Base-by-base conservation (phyloP, 2,329 filamentous ascomycete genomes). In the Sclerotinia subarctica region DNA sequence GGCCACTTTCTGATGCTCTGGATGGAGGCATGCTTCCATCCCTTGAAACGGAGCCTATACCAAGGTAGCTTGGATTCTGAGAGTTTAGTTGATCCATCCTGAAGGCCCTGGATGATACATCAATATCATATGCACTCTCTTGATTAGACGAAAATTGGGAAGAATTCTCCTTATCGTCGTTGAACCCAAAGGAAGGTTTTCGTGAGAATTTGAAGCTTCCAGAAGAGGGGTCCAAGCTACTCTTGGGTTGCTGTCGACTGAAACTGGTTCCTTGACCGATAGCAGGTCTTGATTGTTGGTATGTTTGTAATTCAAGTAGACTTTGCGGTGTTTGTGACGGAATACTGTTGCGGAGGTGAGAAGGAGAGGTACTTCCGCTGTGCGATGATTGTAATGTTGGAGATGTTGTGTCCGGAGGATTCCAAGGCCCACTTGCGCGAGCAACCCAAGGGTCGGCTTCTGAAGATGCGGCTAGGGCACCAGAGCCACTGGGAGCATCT, bases 401-500 rank as follows among this genome's bases (percentile, higher is more conserved):
- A 10, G 80, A 79, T 17, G 80, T 78, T 52, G 77, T 79, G 57
- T 87, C 85, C 32, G 81, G 74, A 8, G 80, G 79, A 71, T 84
- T 85, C 90, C 90, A 93, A 21, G 85, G 84, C 49, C 83, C 80
- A 71, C 80, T 82, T 64, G 82, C 79, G 57, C 81, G 81, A 64
- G 78, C 79, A 69, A 74, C 78, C 87, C 89, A 91, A 58, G 83
- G 81, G 72, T 91, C 89, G 24, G 86, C 85, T 74, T 92, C 89
- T 13, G 90, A 91, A 53, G 88, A 86, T 56, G 86, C 83, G 69
- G 91, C 83, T 51, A 93, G 81, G 69, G 89, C 90, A 70, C 88
- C 84, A 7, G 90, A 92, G 60, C 90, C 90, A 4, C 87, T 88
- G 74, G 89, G 86, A 66, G 81, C 83, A 72, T 86, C 84, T 51